These are phyloP conservation scores for Sugiyamaella pinicola DNA, from an alignment of 1,139 yeast species.

Conservation along the genomic window DNA sequence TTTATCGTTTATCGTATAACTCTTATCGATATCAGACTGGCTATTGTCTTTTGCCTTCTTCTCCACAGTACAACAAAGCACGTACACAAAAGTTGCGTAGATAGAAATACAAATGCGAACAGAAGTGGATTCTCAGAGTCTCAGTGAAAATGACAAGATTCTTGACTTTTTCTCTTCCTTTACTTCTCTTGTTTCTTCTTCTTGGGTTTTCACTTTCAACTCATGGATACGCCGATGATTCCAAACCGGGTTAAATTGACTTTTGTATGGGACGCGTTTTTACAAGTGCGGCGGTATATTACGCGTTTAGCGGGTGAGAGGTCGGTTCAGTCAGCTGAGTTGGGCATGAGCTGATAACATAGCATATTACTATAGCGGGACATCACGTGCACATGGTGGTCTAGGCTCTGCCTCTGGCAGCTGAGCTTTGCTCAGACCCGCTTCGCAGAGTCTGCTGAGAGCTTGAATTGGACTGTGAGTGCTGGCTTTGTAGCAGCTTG, in stretches of 20 bases:
- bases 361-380: too few relatives aligned
- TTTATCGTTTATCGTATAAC: too few relatives aligned
- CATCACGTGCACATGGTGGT: too few relatives aligned
- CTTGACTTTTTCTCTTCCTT: neutral
- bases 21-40: too few relatives aligned
- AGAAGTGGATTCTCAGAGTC: neutral
- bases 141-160: neutral
- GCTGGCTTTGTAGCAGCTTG: too few relatives aligned
- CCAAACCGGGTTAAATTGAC: constrained; percentile 15
- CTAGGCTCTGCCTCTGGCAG: too few relatives aligned
- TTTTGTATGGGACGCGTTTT: constrained; percentile 14
- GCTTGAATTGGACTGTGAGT: too few relatives aligned
- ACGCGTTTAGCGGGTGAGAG: constrained; percentile 11
- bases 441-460: too few relatives aligned
- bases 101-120: neutral
- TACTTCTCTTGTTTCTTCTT: neutral
- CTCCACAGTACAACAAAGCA: neutral
- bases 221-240: constrained; percentile 1
- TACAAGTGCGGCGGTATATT: constrained; percentile 12
- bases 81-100: too few relatives aligned
- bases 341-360: too few relatives aligned
- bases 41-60: too few relatives aligned
- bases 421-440: too few relatives aligned
- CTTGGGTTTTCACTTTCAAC: neutral
- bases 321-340: neutral